Base-by-base conservation (phyloP, 768 basidiomycete genomes). In the Tylopilus sp. region DNA sequence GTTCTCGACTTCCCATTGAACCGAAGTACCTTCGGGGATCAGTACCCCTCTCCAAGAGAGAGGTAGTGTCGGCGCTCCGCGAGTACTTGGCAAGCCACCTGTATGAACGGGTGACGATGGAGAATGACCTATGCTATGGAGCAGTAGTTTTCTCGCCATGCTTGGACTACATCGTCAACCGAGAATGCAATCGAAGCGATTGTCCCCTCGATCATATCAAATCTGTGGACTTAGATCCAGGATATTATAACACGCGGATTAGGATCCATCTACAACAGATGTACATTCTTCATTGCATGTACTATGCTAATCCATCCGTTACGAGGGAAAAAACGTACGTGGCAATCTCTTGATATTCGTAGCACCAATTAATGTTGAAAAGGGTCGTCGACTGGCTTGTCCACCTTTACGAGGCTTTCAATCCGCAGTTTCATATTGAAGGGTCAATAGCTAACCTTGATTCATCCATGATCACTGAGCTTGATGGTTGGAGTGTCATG, bases 251-350 rank as follows among this genome's bases (percentile, higher is more conserved):
- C 33, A 21, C 59, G 19, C 74, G 75, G 16, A 63, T 82, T 7
- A 65, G 73, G 4, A 62, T 80, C 28, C 75, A 80, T 57, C 51
- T 85, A 3, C 74, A 76, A 42, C 79, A 83, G 45, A 75, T 84
- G 2, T 57, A 71, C 45, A 79, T 84, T 16, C 70, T 77, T 40
- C 72, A 79, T 25, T 57, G 54, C 11, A 58, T 62, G 55, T 64
- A 64, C 19, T 66, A 58, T 0, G 62, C 53, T 5, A 34, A 53
- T 11, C 58, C 56, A 6, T 6, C 21, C 1, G 47, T 30, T 6
- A 6, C 8, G 3, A 24, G 14, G 14, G 7, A 8, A 11, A 21
- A 3, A 3, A 7, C 9, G 46, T 48, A 36, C 6, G 46, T 28
- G 25, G n/a, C 10, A 7, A 31, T 19, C 11, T 37, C 11, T 14